Base-by-base conservation (phyloP, 2,329 filamentous ascomycete species). In the Aspergillus ruber region DNA sequence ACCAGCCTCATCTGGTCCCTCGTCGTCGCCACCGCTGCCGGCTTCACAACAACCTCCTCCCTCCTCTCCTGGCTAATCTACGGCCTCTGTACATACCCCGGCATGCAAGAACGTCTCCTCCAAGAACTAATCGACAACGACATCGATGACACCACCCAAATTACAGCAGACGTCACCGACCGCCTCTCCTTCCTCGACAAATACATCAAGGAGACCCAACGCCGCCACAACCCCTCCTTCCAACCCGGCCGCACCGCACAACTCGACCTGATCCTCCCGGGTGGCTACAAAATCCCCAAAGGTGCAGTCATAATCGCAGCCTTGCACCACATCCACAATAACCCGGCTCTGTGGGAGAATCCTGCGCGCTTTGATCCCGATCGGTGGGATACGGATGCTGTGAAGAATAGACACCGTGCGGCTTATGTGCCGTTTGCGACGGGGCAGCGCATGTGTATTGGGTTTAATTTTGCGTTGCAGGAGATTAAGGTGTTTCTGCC, bases 401-500 rank as follows among this genome's bases (percentile, higher is more conserved):
- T 80, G 46, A 79, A 78, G 66, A 73, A 71, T 53, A 60, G 73
- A 2, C 77, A 75, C 41, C 71, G 72, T 25, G 74, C 71, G 1
- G 67, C 75, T 0, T 84, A 83, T 55, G 68, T 78, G 3, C 82
- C 82, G 0, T 85, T 84, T 52, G 80, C 76, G 0, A 67, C 73
- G 0, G 82, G 82, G 0, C 75, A 70, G 0, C 68, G 82, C 1
- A 75, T 74, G 66, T 84, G 82, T 51, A 79, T 84, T 47, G 82
- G 81, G 0, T 83, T 82, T 72, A 84, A 82, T 63, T 82, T 84
- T 60, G 81, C 80, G 0, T 65, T 84, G 6, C 73, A 77, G 49
- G 80, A 84, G 61, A 70, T 82, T 49, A 83, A 83, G 67, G 70
- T 82, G 13, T 61, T 67, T 29, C 29, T 84, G 52, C 69, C 74